A percentile compares a stretch with the other conserved stretches of the same genome.
Conservation (phyloP, 306 rosid species). For the Boehmeria nivea region DNA sequence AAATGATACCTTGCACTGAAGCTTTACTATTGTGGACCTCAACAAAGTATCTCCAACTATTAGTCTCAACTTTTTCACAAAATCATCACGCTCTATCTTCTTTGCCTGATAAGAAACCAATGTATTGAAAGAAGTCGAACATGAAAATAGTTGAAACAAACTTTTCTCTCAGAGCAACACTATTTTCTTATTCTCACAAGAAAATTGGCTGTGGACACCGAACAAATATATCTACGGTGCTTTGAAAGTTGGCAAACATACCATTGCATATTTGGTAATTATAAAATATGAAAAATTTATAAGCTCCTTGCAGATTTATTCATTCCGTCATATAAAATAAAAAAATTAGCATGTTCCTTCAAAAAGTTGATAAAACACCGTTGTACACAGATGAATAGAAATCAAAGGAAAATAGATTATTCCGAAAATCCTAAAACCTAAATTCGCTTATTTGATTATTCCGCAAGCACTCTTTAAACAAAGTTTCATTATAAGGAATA, state of each 20-base stretch:
- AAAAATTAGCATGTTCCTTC: no score
- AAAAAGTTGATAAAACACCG: no score
- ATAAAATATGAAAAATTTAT: no score
- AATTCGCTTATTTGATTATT: no score
- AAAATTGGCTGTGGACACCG: no score
- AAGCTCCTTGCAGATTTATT: no score
- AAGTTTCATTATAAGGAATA: no score
- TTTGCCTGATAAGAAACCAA: constrained; percentile 42
- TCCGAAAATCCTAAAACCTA: no score
- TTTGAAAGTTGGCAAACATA: neutral
- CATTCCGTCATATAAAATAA: no score
- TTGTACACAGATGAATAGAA: no score
- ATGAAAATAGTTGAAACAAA: constrained; percentile 11
- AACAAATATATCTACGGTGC: neutral
- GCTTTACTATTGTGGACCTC: constrained; percentile 52
- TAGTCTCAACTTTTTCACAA: constrained; percentile 60
- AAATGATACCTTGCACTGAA: constrained; percentile 64
- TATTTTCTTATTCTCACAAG: neutral
- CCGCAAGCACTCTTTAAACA: no score
- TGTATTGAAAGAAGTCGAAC: neutral
- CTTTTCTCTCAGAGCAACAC: neutral
- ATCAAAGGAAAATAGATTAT: no score
- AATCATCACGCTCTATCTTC: constrained; percentile 59
- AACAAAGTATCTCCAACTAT: constrained; percentile 69
- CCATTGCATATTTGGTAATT: neutral